Percentiles rank a stretch among this genome's conserved stretches.
phyloP scores from a whole-genome alignment of 164 flowering plant genomes.

The Nymphaea colorata region DNA sequence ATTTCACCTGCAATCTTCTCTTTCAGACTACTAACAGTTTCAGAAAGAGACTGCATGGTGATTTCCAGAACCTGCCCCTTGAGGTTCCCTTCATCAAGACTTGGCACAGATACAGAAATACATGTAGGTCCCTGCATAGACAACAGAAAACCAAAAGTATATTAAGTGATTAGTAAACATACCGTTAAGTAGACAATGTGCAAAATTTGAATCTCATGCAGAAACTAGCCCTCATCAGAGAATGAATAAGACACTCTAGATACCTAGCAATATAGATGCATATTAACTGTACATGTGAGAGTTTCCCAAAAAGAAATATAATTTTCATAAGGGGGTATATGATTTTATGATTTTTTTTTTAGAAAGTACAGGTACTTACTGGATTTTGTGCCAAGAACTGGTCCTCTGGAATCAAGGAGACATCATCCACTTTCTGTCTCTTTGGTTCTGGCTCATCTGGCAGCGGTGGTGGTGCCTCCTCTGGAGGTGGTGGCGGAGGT shows the following conservation, averaged over 20 bases:
- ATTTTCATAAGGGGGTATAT: no score
- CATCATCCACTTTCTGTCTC: slow-evolving; percentile 87
- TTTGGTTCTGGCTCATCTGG: slow-evolving; percentile 99
- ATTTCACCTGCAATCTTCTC: slow-evolving; percentile 97
- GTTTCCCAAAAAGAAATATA: no score
- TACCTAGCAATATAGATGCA: no score
- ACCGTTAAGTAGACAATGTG: no score
- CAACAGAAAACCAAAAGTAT: not conserved
- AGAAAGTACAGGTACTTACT: slow-evolving; percentile 21
- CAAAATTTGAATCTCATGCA: no score
- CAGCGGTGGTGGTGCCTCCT: slow-evolving; percentile 94
- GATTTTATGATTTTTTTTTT: no score
- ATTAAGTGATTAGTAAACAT: not conserved
- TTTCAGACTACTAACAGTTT: slow-evolving; percentile 84
- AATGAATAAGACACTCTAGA: no score
- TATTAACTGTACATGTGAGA: no score
- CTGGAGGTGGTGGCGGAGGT: slow-evolving; percentile 95
- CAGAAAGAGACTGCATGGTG: slow-evolving; percentile 69
- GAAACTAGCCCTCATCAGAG: no score
- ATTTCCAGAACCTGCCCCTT: slow-evolving; percentile 87
- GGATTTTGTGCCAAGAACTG: slow-evolving; percentile 88
- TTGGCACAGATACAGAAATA: slow-evolving; percentile 70
- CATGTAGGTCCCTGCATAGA: slow-evolving; percentile 66
- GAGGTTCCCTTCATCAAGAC: slow-evolving; percentile 87
- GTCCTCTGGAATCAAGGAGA: slow-evolving; percentile 74